Evolutionary conservation across 495 filamentous ascomycete species (phyloP), one percentile per base, ranked within the genome.

Genomic region (Podospora pseudopauciseta): DNA sequence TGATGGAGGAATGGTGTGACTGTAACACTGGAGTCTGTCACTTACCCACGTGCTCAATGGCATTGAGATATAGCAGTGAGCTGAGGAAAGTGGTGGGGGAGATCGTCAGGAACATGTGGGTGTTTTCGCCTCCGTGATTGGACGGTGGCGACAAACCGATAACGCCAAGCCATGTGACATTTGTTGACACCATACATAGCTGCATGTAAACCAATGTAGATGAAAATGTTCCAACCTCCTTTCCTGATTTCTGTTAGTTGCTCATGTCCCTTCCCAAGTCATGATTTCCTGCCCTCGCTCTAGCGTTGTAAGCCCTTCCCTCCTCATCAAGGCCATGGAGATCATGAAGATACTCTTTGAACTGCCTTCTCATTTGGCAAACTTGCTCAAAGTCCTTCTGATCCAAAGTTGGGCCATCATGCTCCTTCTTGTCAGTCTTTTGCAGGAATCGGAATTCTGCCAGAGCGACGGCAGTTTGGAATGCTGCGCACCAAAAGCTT

Each of bases 331-430:
- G 5, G 26, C 59, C 27, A 32, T 71, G 69, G 2, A 74, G 34
- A 5, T 72, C 62, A 9, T 70, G 68, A 18, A 75, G 60, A 53
- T 75, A 75, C 4, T 70, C 53, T 65, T 75, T 73, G 64, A 75
- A 74, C 11, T 74, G 63, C 1, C 20, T 57, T 13, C 60, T 60
- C 34, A 72, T 34, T 60, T 70, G 65, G 23, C 66, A 65, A 23
- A 70, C 68, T 9, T 58, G 65, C 63, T 65, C 59, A 26, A 71
- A 64, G 27, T 73, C 68, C 64, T 64, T 49, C 39, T 72, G 59
- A 67, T 49, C 23, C 44, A 56, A 5, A 61, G 62, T 65, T 57
- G 64, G 7, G 39, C 65, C 26, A 2, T 59, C 56, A 18, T 73
- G 59, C 13, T 67, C 39, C 19, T 19, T 19, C 19, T 19, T 19